phyloP scores from a whole-genome alignment of 1,139 yeast genomes.

The Candida neerlandica region DNA sequence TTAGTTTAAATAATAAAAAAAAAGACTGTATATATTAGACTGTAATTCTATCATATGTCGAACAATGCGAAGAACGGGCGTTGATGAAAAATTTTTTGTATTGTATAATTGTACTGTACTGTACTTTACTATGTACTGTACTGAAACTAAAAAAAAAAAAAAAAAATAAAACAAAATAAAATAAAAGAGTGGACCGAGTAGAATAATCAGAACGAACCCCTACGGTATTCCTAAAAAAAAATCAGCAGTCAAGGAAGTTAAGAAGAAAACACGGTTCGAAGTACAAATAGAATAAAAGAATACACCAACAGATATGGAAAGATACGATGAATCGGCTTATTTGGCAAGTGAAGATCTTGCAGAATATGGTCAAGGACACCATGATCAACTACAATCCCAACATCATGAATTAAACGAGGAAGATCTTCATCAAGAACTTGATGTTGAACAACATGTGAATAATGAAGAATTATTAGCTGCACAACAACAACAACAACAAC shows the following conservation, averaged over 20 bases:
- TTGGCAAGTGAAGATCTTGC: conserved; percentile 9
- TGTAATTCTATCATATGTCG: not conserved
- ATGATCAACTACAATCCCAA: conserved; percentile 3
- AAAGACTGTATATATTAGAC: not conserved
- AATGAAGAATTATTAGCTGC: not conserved
- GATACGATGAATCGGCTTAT: conserved; percentile 11
- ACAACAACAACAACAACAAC: conserved; percentile 2
- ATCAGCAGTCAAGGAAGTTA: not conserved
- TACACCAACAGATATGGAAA: conserved; percentile 8
- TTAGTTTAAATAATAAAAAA: too few relatives aligned
- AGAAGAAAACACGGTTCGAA: not conserved
- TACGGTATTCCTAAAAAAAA: not conserved
- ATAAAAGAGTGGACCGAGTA: not conserved
- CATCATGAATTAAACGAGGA: conserved; percentile 1
- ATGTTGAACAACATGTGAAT: not conserved
- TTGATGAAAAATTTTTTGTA: too few relatives aligned
- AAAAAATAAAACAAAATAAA: conserved; percentile 1
- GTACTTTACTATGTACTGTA: too few relatives aligned
- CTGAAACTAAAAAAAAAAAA: not conserved
- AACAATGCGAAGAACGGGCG: too few relatives aligned
- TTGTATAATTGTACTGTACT: too few relatives aligned
- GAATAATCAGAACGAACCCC: not conserved
- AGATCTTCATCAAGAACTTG: conserved; percentile 3
- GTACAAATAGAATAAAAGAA: not conserved
- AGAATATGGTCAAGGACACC: conserved; percentile 7